These are phyloP conservation scores for Penicillium simplicissimum DNA, from an alignment of 495 filamentous ascomycete species.

Conservation along the genomic window DNA sequence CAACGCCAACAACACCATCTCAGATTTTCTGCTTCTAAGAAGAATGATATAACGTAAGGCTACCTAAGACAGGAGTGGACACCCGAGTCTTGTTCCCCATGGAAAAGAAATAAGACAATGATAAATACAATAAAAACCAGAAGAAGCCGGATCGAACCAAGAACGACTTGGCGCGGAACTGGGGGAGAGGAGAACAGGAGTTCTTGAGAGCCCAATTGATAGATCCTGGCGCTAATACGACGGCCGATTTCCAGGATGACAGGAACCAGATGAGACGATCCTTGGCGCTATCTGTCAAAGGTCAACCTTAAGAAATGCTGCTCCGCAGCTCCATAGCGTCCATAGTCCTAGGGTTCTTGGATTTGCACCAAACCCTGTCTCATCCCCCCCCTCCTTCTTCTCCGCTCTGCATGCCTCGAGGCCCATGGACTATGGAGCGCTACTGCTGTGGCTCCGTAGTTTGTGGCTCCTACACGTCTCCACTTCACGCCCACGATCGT, in stretches of 20 bases:
- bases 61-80: neutral
- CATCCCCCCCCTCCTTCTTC: slow-evolving; percentile 13
- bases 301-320: slow-evolving; percentile 32
- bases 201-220: slow-evolving; percentile 28
- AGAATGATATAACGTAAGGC: neutral
- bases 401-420: slow-evolving; percentile 32
- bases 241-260: slow-evolving; percentile 27
- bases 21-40: neutral
- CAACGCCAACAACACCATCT: neutral
- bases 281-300: slow-evolving; percentile 43
- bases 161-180: slow-evolving; percentile 8
- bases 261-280: slow-evolving; percentile 26
- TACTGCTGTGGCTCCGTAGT: slow-evolving; percentile 27
- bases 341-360: slow-evolving; percentile 17
- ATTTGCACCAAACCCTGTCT: slow-evolving; percentile 10
- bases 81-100: neutral
- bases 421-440: slow-evolving; percentile 14
- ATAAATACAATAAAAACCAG: neutral
- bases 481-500: slow-evolving; percentile 44
- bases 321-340: slow-evolving; percentile 18
- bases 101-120: slow-evolving; percentile 3
- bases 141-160: slow-evolving; percentile 9
- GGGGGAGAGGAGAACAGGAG: slow-evolving; percentile 16
- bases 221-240: slow-evolving; percentile 24
- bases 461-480: slow-evolving; percentile 35